Evolutionary conservation across 331 rosid genomes (phyloP).

Genomic region (Cydonia oblonga): DNA sequence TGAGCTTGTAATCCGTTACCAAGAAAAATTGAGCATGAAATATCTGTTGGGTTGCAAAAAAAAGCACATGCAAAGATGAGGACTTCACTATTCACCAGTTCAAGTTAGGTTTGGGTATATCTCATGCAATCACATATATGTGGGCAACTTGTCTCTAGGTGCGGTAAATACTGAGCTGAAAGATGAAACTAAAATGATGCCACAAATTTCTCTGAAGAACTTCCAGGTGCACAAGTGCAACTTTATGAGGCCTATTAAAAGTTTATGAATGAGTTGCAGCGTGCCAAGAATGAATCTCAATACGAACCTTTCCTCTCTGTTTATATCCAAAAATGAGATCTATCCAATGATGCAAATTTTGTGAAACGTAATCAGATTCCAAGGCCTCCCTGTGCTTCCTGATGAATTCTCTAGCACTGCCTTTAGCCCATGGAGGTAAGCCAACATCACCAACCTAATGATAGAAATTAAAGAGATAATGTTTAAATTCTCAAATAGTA

Average conservation of each 20-base stretch:
- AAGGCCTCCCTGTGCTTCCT: slow-evolving; percentile 96
- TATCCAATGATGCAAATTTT: slow-evolving; percentile 97
- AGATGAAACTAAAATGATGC: background rate
- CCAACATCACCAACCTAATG: slow-evolving; percentile 83
- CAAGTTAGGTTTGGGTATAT: background rate
- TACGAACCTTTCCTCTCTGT: slow-evolving; percentile 99
- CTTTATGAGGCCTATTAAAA: background rate
- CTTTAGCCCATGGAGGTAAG: slow-evolving; percentile 96
- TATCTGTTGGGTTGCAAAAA: background rate
- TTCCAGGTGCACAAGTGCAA: background rate
- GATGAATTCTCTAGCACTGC: slow-evolving; percentile 90
- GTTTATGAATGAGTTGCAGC: background rate
- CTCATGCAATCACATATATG: background rate
- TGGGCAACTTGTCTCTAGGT: background rate
- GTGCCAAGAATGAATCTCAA: slow-evolving; percentile 8
- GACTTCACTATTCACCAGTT: background rate
- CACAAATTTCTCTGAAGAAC: background rate
- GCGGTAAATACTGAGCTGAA: background rate
- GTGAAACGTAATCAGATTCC: slow-evolving; percentile 87
- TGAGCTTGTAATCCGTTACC: background rate
- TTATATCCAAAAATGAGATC: slow-evolving; percentile 96
- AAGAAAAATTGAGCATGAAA: background rate
- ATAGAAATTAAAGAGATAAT: slow-evolving; percentile 17
- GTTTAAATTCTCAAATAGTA: background rate
- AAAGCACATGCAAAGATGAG: background rate